Percentiles rank a stretch among this genome's conserved stretches.
Conservation (phyloP, 2,329 filamentous ascomycete genomes). For the Penicillium sp. region DNA sequence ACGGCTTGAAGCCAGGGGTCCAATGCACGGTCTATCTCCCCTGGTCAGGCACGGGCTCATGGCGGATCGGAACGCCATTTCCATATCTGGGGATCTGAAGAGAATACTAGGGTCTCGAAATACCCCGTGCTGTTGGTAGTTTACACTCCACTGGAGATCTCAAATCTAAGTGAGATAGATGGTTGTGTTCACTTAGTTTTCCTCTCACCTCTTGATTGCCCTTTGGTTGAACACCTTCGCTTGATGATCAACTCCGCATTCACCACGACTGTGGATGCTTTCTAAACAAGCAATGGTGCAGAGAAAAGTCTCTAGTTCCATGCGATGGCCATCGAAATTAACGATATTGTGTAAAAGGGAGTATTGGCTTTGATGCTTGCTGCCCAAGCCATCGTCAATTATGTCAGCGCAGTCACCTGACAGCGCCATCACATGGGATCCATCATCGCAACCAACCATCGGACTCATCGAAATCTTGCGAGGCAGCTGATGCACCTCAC, state of each 20-base stretch:
- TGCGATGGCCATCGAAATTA: no score
- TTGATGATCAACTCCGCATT: background rate
- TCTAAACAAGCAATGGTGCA: no score
- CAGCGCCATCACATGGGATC: slow-evolving; percentile 3
- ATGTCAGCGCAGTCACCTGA: slow-evolving; percentile 9
- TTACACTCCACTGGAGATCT: background rate
- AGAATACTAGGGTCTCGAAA: background rate
- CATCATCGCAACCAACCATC: background rate
- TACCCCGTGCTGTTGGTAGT: background rate
- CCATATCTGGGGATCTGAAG: background rate
- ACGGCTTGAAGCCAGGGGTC: background rate
- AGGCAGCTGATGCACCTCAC: slow-evolving; percentile 8
- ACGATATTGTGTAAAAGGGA: no score
- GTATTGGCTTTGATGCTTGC: no score
- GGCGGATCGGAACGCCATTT: background rate
- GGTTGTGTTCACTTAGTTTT: background rate
- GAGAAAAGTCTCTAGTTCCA: no score
- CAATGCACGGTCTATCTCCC: no score
- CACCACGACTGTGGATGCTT: background rate
- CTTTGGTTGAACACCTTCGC: background rate
- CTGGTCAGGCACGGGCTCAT: background rate
- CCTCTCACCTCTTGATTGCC: background rate
- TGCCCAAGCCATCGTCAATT: background rate
- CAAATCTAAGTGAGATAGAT: background rate
- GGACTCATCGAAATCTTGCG: background rate